Evolutionary conservation across 176 grass and related monocot species (phyloP), one percentile per base, ranked within the genome.

Genomic region (Rhynchospora breviuscula): DNA sequence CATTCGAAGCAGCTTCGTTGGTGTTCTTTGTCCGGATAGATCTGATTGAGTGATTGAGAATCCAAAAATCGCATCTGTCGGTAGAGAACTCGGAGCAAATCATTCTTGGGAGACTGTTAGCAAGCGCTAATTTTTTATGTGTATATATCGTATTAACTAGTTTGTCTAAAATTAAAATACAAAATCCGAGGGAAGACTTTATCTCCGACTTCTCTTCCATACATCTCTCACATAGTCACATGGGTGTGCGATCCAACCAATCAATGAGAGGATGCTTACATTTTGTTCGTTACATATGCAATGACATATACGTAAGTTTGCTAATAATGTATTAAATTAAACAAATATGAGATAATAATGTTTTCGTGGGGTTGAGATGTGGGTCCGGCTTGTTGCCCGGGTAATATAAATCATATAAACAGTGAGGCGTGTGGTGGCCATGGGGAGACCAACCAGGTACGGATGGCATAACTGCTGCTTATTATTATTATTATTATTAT

Each of bases 371-470:
- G 57, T 40, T 81, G 79, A 81, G 33, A 64, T 65, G 79, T 65
- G 53, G 79, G 79, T 13, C 26, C 58, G 1, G 7, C 15, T 72
- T 72, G 7, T 72, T 72, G n/a, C n/a, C 3, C 7, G 7, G 7
- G 1, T 47, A 45, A 48, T 19, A 49, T 49, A 49, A 73, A 18
- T 47, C 10, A 29, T 60, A 81, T 13, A 22, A 64, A 81, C 21
- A 48, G 18, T 65, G 52, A 44, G 31, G 79, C 59, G 79, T 81
- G 79, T 81, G 79, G 79, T 8, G 46, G 40, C 26, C 79, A 81
- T 46, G 45, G 7, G 43, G 11, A 3, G 17, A 81, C 18, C 6
- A 64, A 15, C 45, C 63, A 21, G 79, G 59, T 45, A 65, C 13
- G 31, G 33, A 59, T 56, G 47, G 21, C 21, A 4, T 13, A 19